phyloP scores from a whole-genome alignment of 345 rosid genomes.

The Eucalyptus tenuipes region DNA sequence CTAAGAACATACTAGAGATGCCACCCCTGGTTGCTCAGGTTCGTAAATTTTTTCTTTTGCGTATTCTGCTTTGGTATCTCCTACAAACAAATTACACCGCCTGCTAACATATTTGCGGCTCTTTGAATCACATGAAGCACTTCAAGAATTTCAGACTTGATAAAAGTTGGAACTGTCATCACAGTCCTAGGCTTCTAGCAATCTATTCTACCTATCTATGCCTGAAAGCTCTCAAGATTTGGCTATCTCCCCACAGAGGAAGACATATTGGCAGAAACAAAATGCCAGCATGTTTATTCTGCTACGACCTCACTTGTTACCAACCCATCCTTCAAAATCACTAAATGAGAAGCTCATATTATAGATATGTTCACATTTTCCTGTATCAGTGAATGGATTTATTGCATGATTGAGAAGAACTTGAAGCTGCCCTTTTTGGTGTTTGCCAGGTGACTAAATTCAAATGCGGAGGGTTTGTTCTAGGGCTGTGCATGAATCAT shows the following conservation, averaged over 20 bases:
- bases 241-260: background rate
- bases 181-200: background rate
- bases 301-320: background rate
- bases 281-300: background rate
- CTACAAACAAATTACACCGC: background rate
- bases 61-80: background rate
- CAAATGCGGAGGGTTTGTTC: constrained; percentile 70
- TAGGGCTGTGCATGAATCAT: constrained; percentile 68
- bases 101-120: background rate
- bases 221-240: background rate
- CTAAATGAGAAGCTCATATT: background rate
- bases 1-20: constrained; percentile 72
- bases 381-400: background rate
- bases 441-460: constrained; percentile 58
- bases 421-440: background rate
- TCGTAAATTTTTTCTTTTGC: background rate
- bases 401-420: background rate
- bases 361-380: background rate
- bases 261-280: background rate
- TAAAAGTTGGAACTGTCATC: background rate
- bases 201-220: background rate
- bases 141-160: background rate
- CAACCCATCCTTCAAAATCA: background rate
- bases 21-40: constrained; percentile 98
- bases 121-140: background rate